These are phyloP conservation scores for Exidia glandulosa DNA, from an alignment of 768 basidiomycete genomes.

Conservation along the genomic window DNA sequence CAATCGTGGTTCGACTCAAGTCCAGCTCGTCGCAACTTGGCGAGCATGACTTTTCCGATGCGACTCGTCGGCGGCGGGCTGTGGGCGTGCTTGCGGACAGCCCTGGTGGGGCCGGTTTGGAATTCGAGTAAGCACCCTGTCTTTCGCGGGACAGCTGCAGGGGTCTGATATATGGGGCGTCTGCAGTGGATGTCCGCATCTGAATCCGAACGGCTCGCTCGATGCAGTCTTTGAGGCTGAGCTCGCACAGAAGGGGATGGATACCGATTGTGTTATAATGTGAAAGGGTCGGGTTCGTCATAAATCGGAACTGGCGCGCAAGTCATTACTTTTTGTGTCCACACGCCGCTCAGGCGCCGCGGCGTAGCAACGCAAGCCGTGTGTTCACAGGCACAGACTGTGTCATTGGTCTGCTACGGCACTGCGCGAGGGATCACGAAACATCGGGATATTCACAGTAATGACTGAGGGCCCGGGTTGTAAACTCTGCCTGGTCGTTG, in stretches of 20 bases:
- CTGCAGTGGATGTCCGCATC: neutral
- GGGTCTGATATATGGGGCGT: neutral
- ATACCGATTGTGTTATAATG: neutral
- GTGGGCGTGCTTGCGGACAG: neutral
- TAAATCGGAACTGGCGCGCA: too few relatives aligned
- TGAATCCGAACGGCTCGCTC: neutral
- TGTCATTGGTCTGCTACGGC: too few relatives aligned
- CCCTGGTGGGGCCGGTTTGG: neutral
- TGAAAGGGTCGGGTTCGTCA: too few relatives aligned
- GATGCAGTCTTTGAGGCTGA: neutral
- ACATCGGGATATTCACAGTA: too few relatives aligned
- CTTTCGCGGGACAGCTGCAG: neutral
- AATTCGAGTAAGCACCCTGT: neutral
- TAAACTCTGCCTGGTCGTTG: too few relatives aligned
- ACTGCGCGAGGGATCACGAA: too few relatives aligned
- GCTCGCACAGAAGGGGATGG: neutral
- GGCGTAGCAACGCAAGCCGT: too few relatives aligned
- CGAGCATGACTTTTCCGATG: neutral
- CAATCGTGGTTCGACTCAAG: neutral
- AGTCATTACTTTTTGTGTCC: too few relatives aligned
- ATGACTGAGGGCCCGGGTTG: too few relatives aligned
- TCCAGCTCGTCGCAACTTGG: neutral
- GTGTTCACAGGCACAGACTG: too few relatives aligned
- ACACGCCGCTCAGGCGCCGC: too few relatives aligned
- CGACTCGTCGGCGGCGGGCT: neutral